Base-by-base conservation (phyloP, 164 flowering plant genomes). In the Aristolochia californica region DNA sequence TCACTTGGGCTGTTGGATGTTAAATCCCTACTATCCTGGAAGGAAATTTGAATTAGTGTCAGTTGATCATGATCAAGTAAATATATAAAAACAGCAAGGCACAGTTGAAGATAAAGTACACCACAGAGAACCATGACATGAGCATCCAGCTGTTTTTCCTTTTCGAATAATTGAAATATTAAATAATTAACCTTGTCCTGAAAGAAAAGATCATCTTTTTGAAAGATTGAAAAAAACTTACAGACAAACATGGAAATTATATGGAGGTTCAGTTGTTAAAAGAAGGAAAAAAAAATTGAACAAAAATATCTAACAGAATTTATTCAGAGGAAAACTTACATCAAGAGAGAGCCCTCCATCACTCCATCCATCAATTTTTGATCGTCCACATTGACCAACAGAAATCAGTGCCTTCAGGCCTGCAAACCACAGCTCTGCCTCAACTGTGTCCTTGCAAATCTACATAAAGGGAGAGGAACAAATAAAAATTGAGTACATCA, bases 371-470 rank as follows among this genome's bases (percentile, higher is more conserved):
- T 91, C 98, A 62, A 93, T 85, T 79, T 93, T 93, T 48, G 95
- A 87, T 51, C 97, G 94, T 23, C 91, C 97, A 74, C 80, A 79
- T 65, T 84, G 91, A 48, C 91, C 87, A 25, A 81, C 74, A 60
- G 90, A 66, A 71, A 85, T 79, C 64, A 89, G 69, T 48, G 91
- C 77, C 77, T 74, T 81, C 52, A 89, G 86, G 63, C 97, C 97
- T 53, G 90, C 84, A 69, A 93, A 82, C 99, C 99, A 93, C 76
- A 75, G 78, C 69, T 89, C 97, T 13, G 94, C 88, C 77, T 93
- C 96, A 79, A 83, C 84, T 78, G 80, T 87, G 70, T 89, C 96
- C 79, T 93, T 88, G 82, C 99, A 93, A 68, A 93, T 93, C 99
- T 93, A 45, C 56, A 69, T 49, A 56, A 13, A 26, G 58, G 44